Evolutionary conservation across 495 filamentous ascomycete species (phyloP).

Genomic region (Penicillium cosmopolitanum): DNA sequence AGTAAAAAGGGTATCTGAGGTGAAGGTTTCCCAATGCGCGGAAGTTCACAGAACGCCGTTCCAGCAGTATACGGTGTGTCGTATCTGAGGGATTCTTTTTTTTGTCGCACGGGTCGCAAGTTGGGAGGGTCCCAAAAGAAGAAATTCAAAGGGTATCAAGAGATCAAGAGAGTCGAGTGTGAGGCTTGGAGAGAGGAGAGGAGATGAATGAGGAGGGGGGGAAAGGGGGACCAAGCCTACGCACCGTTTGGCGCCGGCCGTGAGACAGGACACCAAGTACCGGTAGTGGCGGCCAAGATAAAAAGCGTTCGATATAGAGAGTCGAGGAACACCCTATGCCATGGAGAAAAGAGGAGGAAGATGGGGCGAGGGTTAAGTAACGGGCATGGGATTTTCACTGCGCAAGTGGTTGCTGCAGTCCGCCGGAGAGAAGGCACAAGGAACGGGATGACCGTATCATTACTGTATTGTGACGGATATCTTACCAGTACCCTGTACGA

Average conservation of each 20-base stretch:
- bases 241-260: constrained; percentile 60
- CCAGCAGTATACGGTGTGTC: constrained; percentile 33
- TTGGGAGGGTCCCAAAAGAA: constrained; percentile 24
- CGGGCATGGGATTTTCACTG: constrained; percentile 34
- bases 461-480: not conserved
- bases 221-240: constrained; percentile 54
- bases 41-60: constrained; percentile 45
- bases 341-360: constrained; percentile 19
- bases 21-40: constrained; percentile 41
- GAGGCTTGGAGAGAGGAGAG: constrained; percentile 8
- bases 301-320: constrained; percentile 45
- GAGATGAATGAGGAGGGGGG: constrained; percentile 23
- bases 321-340: constrained; percentile 35
- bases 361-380: constrained; percentile 32
- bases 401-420: constrained; percentile 18
- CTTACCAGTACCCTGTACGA: not conserved
- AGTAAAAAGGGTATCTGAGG: constrained; percentile 48
- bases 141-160: constrained; percentile 27
- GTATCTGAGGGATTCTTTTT: constrained; percentile 25
- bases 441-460: not conserved
- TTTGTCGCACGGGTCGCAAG: constrained; percentile 16
- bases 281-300: constrained; percentile 58
- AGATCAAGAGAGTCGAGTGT: constrained; percentile 1
- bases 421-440: constrained; percentile 21
- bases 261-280: constrained; percentile 60